Evolutionary conservation across 176 grass and related monocot genomes (phyloP).

Genomic region (Avena atlantica): DNA sequence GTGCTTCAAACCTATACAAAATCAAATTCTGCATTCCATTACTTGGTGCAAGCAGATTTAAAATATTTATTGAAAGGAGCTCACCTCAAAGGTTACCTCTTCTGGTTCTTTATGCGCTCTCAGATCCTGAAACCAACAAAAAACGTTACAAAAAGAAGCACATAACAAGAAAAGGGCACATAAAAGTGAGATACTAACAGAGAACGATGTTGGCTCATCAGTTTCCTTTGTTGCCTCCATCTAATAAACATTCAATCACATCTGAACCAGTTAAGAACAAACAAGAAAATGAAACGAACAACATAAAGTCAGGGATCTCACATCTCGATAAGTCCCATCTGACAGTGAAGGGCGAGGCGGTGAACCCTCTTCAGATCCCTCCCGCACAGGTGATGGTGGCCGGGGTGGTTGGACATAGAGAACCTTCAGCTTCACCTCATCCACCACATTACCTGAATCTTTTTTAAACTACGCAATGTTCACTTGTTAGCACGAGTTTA

Average conservation of each 20-base stretch:
- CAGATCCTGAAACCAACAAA: constrained; percentile 53
- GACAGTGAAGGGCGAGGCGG: constrained; percentile 67
- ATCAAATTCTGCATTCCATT: not conserved
- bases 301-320: constrained; percentile 12
- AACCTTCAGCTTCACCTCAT: constrained; percentile 90
- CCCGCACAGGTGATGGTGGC: constrained; percentile 72
- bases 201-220: constrained; percentile 35
- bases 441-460: constrained; percentile 72
- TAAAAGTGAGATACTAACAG: constrained; percentile 41
- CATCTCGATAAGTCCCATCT: constrained; percentile 65
- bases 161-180: not conserved
- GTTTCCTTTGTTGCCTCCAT: constrained; percentile 41
- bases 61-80: constrained; percentile 26
- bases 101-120: constrained; percentile 58
- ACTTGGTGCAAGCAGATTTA: not conserved
- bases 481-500: constrained; percentile 9
- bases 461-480: constrained; percentile 73
- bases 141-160: not conserved
- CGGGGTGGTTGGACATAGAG: constrained; percentile 70
- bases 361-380: constrained; percentile 79
- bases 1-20: not conserved
- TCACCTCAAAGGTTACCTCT: constrained; percentile 52
- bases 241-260: constrained; percentile 8
- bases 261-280: constrained; percentile 1
- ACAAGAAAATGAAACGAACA: constrained; percentile 23